Base-by-base conservation (phyloP, 2,329 filamentous ascomycete species). In the Calonectria hongkongensis region DNA sequence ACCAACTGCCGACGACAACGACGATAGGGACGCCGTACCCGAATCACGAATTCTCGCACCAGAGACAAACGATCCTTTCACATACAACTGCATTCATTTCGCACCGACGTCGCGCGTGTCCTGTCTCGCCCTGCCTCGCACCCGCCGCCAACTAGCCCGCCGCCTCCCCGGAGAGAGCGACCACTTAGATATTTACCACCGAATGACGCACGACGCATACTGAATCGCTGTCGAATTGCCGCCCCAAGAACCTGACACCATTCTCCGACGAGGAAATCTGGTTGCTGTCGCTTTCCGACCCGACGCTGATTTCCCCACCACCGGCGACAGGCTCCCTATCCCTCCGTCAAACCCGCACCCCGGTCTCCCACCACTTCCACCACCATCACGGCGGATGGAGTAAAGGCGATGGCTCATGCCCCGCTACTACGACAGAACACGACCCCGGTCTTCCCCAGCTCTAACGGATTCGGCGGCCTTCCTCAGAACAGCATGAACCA, bases 381-480 rank as follows among this genome's bases (percentile, higher is more conserved):
- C 47, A 63, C 51, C 66, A 70, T 70, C 76, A 63, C 74, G 75
- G 80, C 85, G 84, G 80, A 87, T 86, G 87, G 86, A 84, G 79
- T 83, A 82, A 80, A 84, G 83, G 86, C 82, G 80, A 91, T 91
- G 90, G 89, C 89, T 83, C 87, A 91, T 87, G 89, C 89, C 85
- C 87, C 89, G 79, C 84, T 91, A 77, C 82, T 90, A 79, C 87
- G 89, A 88, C 90, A 87, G 80, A 90, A 90, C 79, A 91, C 89
- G 80, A 86, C 88, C 78, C 88, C 89, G 81, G 85, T 87, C 81
- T 90, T 90, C 80, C 84, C 87, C 79, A 85, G 84, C 78, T 82
- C 86, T 78, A 87, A 87, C 82, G 83, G 84, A 81, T 85, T 87
- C 80, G 84, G 85, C 76, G 82, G 85, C 81, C 80, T 86, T 74